phyloP scores from a whole-genome alignment of 2,329 filamentous ascomycete species.

The Xylariaceae sp. region DNA sequence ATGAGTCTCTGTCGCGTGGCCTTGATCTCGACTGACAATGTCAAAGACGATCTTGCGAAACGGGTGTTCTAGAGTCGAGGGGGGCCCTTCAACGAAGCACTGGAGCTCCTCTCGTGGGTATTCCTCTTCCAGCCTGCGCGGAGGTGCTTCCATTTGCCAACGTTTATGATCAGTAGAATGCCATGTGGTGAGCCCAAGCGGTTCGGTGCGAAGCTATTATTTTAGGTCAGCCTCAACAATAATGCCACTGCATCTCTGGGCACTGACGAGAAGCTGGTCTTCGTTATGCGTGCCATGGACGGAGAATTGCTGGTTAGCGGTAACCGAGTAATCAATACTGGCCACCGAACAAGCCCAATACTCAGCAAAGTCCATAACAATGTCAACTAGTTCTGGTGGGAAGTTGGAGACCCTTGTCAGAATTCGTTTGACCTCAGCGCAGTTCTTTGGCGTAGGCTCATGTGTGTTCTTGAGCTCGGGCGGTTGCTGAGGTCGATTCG shows the following conservation, averaged over 20 bases:
- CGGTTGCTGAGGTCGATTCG: constrained; percentile 8
- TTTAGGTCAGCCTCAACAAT: constrained; percentile 1
- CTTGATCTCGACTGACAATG: constrained; percentile 63
- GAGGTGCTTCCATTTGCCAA: constrained; percentile 32
- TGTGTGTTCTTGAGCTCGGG: constrained; percentile 20
- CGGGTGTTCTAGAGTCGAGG: constrained; percentile 52
- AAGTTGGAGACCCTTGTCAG: constrained; percentile 51
- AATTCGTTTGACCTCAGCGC: constrained; percentile 55
- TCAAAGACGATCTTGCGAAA: constrained; percentile 68
- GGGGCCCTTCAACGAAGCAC: constrained; percentile 47
- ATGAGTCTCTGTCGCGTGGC: constrained; percentile 42
- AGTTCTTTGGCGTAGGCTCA: constrained; percentile 47
- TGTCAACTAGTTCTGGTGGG: constrained; percentile 61
- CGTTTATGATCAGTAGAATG: constrained; percentile 31
- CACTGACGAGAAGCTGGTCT: constrained; percentile 49
- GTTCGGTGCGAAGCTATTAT: constrained; percentile 47
- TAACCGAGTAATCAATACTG: constrained; percentile 38
- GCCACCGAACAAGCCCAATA: constrained; percentile 63
- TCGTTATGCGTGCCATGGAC: constrained; percentile 37
- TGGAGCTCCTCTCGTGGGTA: constrained; percentile 43
- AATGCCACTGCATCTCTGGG: not conserved
- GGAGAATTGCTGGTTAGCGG: constrained; percentile 5
- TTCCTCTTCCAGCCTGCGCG: constrained; percentile 37
- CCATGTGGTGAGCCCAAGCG: constrained; percentile 47
- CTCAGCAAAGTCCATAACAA: constrained; percentile 64